Base-by-base conservation (phyloP, 495 filamentous ascomycete species). In the Aspergillus affinis region DNA sequence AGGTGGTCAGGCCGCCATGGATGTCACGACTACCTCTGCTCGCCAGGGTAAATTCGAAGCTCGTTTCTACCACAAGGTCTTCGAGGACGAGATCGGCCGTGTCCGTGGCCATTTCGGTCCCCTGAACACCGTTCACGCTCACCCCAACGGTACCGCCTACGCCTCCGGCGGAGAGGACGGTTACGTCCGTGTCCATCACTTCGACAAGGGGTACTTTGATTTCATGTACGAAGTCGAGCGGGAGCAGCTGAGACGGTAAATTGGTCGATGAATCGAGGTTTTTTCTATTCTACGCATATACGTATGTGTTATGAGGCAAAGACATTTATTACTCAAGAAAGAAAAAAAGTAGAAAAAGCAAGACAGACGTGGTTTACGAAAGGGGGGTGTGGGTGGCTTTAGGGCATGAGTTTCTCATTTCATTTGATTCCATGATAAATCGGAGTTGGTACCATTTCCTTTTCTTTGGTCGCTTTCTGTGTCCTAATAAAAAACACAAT, bases 41-140 rank as follows among this genome's bases (percentile, higher is more conserved):
- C 84, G 94, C 51, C 94, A 98, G 77, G 94, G 94, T 75, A 97
- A 97, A 77, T 98, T 98, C 82, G 94, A 98, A 75, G 95, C 94
- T 23, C 85, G 94, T 54, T 97, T 98, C 83, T 98, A 96, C 82
- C 94, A 98, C 85, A 96, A 93, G 81, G 86, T 98, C 68, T 97
- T 98, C 74, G 92, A 96, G 77, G 93, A 97, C 72, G 94, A 98
- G 82, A 95, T 97, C 72, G 95, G 94, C 62, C 86, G 94, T 75
- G 94, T 98, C 63, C 82, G 91, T 65, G 94, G 94, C 50, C 94
- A 98, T 76, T 98, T 98, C 78, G 94, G 94, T 73, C 93, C 93
- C 54, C 83, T 97, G 65, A 92, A 93, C 78, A 87, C 88, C 65
- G 83, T 98, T 66, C 92, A 92, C 36, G 90, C 91, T 55, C 90